Evolutionary conservation across 495 filamentous ascomycete genomes (phyloP).

Genomic region (Hypoxylon crocopeplum): DNA sequence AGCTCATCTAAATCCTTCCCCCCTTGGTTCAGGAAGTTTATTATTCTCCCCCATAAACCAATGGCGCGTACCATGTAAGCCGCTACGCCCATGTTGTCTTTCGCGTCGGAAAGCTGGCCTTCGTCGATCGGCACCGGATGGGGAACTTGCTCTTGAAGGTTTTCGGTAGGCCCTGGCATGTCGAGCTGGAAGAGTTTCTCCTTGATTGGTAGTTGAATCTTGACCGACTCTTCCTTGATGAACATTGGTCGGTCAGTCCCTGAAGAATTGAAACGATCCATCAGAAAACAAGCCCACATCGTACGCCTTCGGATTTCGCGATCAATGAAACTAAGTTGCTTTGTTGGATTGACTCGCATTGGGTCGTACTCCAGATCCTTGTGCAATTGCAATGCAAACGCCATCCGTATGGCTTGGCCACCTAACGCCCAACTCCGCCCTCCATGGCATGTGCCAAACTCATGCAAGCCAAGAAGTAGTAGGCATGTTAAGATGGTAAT

Average conservation of each 20-base stretch:
- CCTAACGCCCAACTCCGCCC: slow-evolving; percentile 94
- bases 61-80: slow-evolving; percentile 90
- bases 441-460: slow-evolving; percentile 96
- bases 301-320: slow-evolving; percentile 89
- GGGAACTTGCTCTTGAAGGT: slow-evolving; percentile 74
- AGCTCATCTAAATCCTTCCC: slow-evolving; percentile 80
- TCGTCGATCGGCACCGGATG: slow-evolving; percentile 68
- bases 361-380: slow-evolving; percentile 91
- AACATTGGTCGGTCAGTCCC: slow-evolving; percentile 94
- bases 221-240: slow-evolving; percentile 84
- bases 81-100: slow-evolving; percentile 90
- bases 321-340: slow-evolving; percentile 86
- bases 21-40: slow-evolving; percentile 89
- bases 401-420: slow-evolving; percentile 95
- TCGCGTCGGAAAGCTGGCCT: slow-evolving; percentile 69
- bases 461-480: slow-evolving; percentile 86
- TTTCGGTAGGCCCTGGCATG: slow-evolving; percentile 86
- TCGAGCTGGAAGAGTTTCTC: slow-evolving; percentile 91
- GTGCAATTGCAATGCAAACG: slow-evolving; percentile 92
- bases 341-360: slow-evolving; percentile 67
- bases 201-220: slow-evolving; percentile 88
- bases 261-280: slow-evolving; percentile 97
- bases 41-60: slow-evolving; percentile 86
- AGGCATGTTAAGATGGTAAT: slow-evolving; percentile 93
- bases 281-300: slow-evolving; percentile 97